Base-by-base conservation (phyloP, 495 filamentous ascomycete genomes). In the Pyronema omphalodes region DNA sequence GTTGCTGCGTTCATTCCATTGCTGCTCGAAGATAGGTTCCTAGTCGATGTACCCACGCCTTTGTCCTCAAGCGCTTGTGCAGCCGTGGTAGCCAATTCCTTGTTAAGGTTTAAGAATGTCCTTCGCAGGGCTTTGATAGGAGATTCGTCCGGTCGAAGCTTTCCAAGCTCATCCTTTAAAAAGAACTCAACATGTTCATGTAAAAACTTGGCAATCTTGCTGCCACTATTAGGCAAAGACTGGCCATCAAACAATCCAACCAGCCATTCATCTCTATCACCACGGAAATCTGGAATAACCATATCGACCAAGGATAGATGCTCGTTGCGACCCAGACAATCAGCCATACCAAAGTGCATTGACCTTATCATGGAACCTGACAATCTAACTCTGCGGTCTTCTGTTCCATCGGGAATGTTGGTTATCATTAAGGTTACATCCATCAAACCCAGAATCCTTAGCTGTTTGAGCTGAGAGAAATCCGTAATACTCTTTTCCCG, bases 251-350 rank as follows among this genome's bases (percentile, higher is more conserved):
- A 99, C 71, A 99, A 78, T 1, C 91, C 91, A 37, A 96, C 68
- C 37, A 99, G 72, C 11, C 82, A 91, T 65, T 96, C 88, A 50
- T 85, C 80, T 56, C 94, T 86, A 47, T 83, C 83, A n/a, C 85
- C 87, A 62, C 86, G 84, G 65, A 95, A 84, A 19, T 84, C 80
- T 1, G 93, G 93, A 34, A 96, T 84, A 40, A 96, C 87, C 72
- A 99, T 83, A 68, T 99, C 91, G 44, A 96, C 84, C n/a, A 88
- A 94, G 8, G 93, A 95, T 6, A 99, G 67, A 67, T 99, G 91
- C 62, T 96, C 88, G 60, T 86, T 87, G 58, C 76, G 82, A 12
- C 91, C 91, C 3, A 99, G 71, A n/a, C 82, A 87, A 68, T 99
- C 91, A 37, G 91, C 89, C 93, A 99, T 95, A 43, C 91, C 91